Percentiles rank a stretch among this genome's conserved stretches.
These are phyloP conservation scores for Fraxinus ornus DNA, from an alignment of 305 asterid genomes.

Conservation along the genomic window DNA sequence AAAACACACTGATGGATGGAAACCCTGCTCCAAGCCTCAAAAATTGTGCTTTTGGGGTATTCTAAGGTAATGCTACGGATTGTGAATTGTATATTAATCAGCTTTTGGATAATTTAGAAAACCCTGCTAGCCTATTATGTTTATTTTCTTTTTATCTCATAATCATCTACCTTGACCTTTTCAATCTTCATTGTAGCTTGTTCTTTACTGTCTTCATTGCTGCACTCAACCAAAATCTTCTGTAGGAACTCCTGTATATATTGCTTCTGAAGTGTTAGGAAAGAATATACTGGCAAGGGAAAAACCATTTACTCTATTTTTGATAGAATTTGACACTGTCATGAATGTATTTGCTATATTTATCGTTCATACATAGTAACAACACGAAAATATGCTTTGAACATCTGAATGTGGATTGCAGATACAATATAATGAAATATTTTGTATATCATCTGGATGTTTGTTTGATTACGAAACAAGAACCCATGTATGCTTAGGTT, in stretches of 20 bases:
- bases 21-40: constrained; percentile 84
- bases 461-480: too few relatives aligned
- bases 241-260: constrained; percentile 68
- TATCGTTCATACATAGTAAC: not conserved
- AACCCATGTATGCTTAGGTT: too few relatives aligned
- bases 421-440: not conserved
- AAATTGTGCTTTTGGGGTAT: constrained; percentile 76
- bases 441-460: not conserved
- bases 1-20: constrained; percentile 81
- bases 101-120: not conserved
- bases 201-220: constrained; percentile 52
- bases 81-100: not conserved
- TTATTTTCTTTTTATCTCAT: not conserved
- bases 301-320: not conserved
- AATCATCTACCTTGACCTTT: not conserved
- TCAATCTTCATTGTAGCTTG: constrained; percentile 22
- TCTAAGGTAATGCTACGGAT: constrained; percentile 54
- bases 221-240: constrained; percentile 83
- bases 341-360: not conserved
- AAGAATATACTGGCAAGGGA: constrained; percentile 83
- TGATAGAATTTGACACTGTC: not conserved
- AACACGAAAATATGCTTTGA: not conserved
- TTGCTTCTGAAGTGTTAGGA: constrained; percentile 63
- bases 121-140: too few relatives aligned
- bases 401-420: not conserved